Conservation (phyloP, 2,329 filamentous ascomycete genomes). For the Trichoderma gracile region DNA sequence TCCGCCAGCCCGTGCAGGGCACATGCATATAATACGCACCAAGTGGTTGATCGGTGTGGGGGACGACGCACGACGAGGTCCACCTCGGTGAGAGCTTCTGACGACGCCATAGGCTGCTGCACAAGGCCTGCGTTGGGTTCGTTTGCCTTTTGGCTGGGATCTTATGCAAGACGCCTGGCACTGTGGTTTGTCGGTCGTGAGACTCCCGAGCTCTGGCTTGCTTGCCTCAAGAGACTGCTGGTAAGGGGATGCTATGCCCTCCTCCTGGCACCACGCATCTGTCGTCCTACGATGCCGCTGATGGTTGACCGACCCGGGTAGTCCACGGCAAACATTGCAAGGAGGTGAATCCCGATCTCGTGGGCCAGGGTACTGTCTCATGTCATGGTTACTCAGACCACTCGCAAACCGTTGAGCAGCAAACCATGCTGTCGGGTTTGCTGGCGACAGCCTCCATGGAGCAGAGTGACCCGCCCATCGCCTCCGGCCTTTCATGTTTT, state of each 20-base stretch:
- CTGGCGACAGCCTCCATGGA: neutral
- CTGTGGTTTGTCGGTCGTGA: constrained; percentile 2
- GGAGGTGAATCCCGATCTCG: neutral
- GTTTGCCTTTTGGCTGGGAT: constrained; percentile 18
- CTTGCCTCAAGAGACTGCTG: constrained; percentile 6
- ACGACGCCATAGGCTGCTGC: constrained; percentile 22
- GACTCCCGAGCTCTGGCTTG: constrained; percentile 15
- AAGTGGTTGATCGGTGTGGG: constrained; percentile 23
- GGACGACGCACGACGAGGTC: constrained; percentile 19
- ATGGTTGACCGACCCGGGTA: neutral
- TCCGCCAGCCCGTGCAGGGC: constrained; percentile 19
- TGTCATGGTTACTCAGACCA: neutral
- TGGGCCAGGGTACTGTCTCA: neutral
- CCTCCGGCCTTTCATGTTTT: neutral
- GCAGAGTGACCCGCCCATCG: neutral
- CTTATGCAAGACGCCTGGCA: constrained; percentile 6
- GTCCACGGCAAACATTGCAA: neutral
- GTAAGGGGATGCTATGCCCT: too few species aligned
- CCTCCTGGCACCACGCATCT: constrained; percentile 1
- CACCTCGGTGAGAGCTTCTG: constrained; percentile 25
- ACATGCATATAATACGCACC: constrained; percentile 21
- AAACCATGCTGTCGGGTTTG: constrained; percentile 12
- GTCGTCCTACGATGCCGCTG: neutral
- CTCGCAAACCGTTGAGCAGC: constrained; percentile 2
- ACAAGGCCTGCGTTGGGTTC: constrained; percentile 15